A percentile compares a stretch with the other conserved stretches of the same genome.
Conservation (phyloP, 2,329 filamentous ascomycete genomes). For the Aspergillus ochraceoroseus region DNA sequence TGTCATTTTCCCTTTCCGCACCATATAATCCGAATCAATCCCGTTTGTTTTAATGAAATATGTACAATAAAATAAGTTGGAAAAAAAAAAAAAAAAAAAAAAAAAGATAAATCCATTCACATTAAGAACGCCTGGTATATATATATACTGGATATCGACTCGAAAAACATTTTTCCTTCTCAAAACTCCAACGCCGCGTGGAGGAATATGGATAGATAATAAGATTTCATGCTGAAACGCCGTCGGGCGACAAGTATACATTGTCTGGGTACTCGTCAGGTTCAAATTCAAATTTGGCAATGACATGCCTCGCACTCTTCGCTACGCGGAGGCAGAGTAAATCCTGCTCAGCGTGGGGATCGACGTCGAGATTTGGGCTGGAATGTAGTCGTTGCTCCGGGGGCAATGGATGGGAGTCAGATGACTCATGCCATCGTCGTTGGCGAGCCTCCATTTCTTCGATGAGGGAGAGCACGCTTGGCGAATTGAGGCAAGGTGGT, state of each 20-base stretch:
- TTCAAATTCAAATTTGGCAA: conserved; percentile 35
- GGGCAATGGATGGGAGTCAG: conserved; percentile 18
- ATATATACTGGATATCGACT: too few relatives aligned
- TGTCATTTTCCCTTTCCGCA: conserved; percentile 2
- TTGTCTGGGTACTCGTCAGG: conserved; percentile 34
- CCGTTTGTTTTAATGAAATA: too few relatives aligned
- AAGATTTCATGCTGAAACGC: conserved; percentile 2
- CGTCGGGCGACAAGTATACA: conserved; percentile 7
- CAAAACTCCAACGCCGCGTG: conserved; percentile 3
- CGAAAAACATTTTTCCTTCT: too few relatives aligned
- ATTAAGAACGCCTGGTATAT: conserved; percentile 4
- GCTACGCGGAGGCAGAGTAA: conserved; percentile 35
- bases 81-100: too few relatives aligned
- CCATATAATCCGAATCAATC: too few relatives aligned
- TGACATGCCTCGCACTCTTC: conserved; percentile 32
- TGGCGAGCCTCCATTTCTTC: conserved; percentile 43
- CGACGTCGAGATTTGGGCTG: not conserved
- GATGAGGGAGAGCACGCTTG: conserved; percentile 37
- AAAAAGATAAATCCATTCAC: not conserved
- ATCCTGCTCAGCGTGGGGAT: conserved; percentile 26
- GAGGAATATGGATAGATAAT: not conserved
- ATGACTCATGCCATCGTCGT: conserved; percentile 38
- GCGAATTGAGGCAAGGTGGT: conserved; percentile 30
- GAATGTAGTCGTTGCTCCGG: conserved; percentile 11
- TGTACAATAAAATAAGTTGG: too few relatives aligned